phyloP scores from a whole-genome alignment of 768 basidiomycete species.

The Cystobasidium tubakii region DNA sequence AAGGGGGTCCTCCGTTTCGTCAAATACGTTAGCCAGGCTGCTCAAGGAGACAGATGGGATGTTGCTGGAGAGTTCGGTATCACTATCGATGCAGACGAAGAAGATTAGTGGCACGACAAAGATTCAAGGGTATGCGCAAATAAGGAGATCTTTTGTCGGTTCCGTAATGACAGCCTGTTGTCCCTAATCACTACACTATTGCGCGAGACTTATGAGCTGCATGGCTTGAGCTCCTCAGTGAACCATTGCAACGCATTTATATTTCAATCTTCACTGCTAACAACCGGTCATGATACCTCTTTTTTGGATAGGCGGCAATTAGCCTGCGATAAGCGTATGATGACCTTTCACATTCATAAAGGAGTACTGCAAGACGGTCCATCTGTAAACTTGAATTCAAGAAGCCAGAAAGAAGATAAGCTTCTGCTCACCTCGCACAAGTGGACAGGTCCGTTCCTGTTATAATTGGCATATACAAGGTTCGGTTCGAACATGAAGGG shows the following conservation, averaged over 20 bases:
- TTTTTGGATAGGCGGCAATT: no score
- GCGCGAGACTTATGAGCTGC: not conserved
- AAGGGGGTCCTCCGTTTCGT: conserved; percentile 90
- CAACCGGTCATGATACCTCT: no score
- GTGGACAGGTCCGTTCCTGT: not conserved
- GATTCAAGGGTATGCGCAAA: no score
- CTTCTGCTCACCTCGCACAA: conserved; percentile 28
- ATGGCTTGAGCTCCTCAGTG: no score
- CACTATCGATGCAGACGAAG: conserved; percentile 66
- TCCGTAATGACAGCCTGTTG: not conserved
- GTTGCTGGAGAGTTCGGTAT: conserved; percentile 86
- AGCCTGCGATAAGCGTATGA: conserved; percentile 35
- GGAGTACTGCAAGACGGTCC: conserved; percentile 21
- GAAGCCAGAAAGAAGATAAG: no score
- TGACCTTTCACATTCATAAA: conserved; percentile 38
- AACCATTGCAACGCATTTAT: no score
- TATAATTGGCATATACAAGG: conserved; percentile 35
- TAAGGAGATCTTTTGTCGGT: no score
- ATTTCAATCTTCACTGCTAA: no score
- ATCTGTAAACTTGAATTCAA: not conserved
- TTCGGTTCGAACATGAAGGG: conserved; percentile 35
- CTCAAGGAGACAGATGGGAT: conserved; percentile 88
- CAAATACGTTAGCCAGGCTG: conserved; percentile 85
- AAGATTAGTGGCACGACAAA: conserved; percentile 47
- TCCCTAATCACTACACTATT: no score